Base-by-base conservation (phyloP, 2,329 filamentous ascomycete species). In the Rugonectria rugulosa region DNA sequence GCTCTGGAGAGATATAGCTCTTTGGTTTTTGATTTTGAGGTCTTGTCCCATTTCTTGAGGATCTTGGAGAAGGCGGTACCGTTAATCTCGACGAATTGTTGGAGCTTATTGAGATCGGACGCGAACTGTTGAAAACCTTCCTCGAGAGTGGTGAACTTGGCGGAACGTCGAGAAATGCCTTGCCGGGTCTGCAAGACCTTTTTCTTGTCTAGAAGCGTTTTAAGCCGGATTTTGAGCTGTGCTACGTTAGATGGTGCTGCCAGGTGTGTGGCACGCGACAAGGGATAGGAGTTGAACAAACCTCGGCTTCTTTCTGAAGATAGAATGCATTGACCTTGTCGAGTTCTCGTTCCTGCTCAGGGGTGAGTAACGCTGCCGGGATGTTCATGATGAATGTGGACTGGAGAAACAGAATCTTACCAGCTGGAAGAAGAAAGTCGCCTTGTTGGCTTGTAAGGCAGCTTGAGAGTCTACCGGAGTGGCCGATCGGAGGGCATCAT, bases 21-120 rank as follows among this genome's bases (percentile, higher is more conserved):
- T 75, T 99, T 99, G 56, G 95, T 97, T 74, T 94, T 94, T 46
- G 94, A 98, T 82, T 98, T 99, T 65, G 94, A 97, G 2, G 93
- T 97, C 84, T 99, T 99, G 77, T 99, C 95, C 95, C 95, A 99
- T 85, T 99, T 99, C 78, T 99, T 99, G 61, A 99, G 79, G 56
- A 99, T 99, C 75, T 99, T 99, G 23, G 94, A 97, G 73, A 98
- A 97, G 14, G 93, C 95, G 2, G 92, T 97, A 69, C 95, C 94
- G 72, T 99, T 99, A 71, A 98, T 91, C 74, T 98, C 94, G 62
- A 99, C 92, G 75, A 98, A 99, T 79, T 98, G 95, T 80, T 97
- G 92, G 14, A 99, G 84, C 77, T 99, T 99, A 78, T 97, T 97
- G 40, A 99, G 78, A 71, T 99, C 95, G 70, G 91, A 94, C 70